Percentiles rank a stretch among this genome's conserved stretches.
Evolutionary conservation across 1,284 basidiomycete genomes (phyloP).

Genomic region (Rhodotorula sp.): DNA sequence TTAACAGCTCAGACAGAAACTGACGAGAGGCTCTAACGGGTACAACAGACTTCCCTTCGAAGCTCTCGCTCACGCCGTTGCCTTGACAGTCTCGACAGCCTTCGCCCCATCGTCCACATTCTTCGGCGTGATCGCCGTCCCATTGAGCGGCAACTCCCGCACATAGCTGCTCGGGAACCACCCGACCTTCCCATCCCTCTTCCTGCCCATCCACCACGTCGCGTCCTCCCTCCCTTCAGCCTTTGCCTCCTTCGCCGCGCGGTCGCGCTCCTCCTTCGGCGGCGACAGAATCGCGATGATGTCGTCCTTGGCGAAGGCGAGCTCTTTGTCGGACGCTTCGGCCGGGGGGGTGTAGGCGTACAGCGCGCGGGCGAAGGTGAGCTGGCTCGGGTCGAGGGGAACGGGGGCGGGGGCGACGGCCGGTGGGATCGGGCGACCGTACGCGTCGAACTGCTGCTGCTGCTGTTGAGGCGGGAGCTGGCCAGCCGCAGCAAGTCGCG

Average conservation of each 20-base stretch:
- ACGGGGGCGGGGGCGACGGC: constrained; percentile 60
- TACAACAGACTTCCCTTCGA: no score
- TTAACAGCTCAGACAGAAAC: no score
- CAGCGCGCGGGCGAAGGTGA: constrained; percentile 83
- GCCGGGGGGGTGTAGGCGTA: constrained; percentile 54
- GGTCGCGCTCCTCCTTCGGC: constrained; percentile 65
- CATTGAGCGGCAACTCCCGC: constrained; percentile 41
- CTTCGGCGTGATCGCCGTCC: neutral
- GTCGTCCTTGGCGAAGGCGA: constrained; percentile 81
- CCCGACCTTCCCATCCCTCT: constrained; percentile 86
- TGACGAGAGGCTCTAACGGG: no score
- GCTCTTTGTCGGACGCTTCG: constrained; percentile 63
- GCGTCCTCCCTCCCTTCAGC: neutral
- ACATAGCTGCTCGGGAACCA: constrained; percentile 97
- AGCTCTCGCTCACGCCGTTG: neutral
- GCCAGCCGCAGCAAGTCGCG: constrained; percentile 42
- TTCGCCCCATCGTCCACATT: neutral
- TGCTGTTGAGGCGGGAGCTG: constrained; percentile 46
- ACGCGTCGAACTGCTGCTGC: constrained; percentile 41
- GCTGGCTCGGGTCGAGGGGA: constrained; percentile 55
- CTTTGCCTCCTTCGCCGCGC: constrained; percentile 56
- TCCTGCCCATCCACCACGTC: constrained; percentile 90
- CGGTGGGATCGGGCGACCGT: constrained; percentile 47
- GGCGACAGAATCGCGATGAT: constrained; percentile 91
- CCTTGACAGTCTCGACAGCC: constrained; percentile 4